Conservation (phyloP, 352 stramenopile genomes). For the Phytopythium sindhum region DNA sequence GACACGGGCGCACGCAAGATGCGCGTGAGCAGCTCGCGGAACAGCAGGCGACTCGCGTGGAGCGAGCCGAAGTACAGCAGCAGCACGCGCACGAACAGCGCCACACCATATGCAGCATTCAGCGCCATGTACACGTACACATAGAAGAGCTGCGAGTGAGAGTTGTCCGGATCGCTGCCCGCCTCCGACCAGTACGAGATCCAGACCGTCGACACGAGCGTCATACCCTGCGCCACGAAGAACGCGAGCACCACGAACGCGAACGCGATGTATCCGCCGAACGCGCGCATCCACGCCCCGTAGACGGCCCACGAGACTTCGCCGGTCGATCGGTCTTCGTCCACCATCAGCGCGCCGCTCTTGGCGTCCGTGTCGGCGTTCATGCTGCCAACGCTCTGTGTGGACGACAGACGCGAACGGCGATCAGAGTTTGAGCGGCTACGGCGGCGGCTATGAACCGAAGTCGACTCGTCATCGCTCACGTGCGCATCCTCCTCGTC, state of each 20-base stretch:
- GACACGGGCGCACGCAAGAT: conserved; percentile 57
- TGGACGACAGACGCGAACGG: conserved; percentile 53
- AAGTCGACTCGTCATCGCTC: conserved; percentile 9
- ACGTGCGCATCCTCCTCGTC: conserved; percentile 6
- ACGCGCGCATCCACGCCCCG: conserved; percentile 58
- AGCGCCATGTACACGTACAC: conserved; percentile 83
- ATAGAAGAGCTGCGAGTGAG: conserved; percentile 72
- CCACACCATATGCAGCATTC: conserved; percentile 49
- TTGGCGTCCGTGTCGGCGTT: conserved; percentile 21
- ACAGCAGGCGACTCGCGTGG: conserved; percentile 55
- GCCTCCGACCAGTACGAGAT: conserved; percentile 94
- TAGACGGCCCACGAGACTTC: conserved; percentile 72
- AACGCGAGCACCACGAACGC: conserved; percentile 54
- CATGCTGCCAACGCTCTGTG: conserved; percentile 45
- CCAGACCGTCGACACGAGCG: conserved; percentile 77
- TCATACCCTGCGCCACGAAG: conserved; percentile 45
- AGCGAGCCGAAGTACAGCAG: conserved; percentile 61
- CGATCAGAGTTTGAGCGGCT: conserved; percentile 24
- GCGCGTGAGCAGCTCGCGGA: conserved; percentile 50
- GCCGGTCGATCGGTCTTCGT: conserved; percentile 72
- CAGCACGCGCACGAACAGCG: conserved; percentile 60
- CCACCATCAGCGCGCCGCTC: conserved; percentile 46
- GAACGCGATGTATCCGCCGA: conserved; percentile 47
- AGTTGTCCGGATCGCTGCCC: conserved; percentile 26
- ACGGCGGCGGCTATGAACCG: conserved; percentile 6